Conservation (phyloP, 495 filamentous ascomycete genomes). For the Podospora australis region DNA sequence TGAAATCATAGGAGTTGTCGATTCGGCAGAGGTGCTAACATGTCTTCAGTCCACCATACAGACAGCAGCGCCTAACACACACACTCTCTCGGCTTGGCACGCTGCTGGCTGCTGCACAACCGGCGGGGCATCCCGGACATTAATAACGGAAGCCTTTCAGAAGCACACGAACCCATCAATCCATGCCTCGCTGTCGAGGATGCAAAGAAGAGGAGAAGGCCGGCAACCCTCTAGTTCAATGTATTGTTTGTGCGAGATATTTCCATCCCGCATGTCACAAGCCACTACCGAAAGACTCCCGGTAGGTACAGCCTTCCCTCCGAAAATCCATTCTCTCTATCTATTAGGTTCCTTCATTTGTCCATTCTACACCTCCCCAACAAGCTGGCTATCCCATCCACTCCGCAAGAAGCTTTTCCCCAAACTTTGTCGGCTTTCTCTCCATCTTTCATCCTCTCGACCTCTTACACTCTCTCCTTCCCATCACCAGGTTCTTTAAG, state of each 20-base stretch:
- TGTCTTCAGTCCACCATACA: no score
- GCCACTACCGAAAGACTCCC: slow-evolving; percentile 3
- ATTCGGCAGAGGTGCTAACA: neutral
- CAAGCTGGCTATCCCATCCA: neutral
- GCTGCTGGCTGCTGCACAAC: no score
- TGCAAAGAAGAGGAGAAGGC: slow-evolving; percentile 5
- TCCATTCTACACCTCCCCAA: neutral
- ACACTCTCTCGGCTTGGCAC: no score
- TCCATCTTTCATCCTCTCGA: no score
- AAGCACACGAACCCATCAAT: no score
- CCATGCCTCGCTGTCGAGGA: slow-evolving; percentile 9
- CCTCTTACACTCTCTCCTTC: no score
- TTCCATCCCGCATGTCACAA: slow-evolving; percentile 12
- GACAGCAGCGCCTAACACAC: no score
- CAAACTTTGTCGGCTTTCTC: no score
- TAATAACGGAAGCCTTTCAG: no score
- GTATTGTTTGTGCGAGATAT: slow-evolving; percentile 2
- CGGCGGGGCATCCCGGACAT: no score
- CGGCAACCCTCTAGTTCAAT: slow-evolving; percentile 7
- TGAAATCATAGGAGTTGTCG: slow-evolving; percentile 11
- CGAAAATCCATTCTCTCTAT: neutral
- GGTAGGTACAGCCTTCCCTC: slow-evolving; percentile 2
- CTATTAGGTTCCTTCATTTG: neutral
- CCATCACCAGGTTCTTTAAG: no score
- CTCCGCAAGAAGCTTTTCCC: neutral